These are phyloP conservation scores for Podaxis carcinomalis DNA, from an alignment of 768 basidiomycete species.

Conservation along the genomic window DNA sequence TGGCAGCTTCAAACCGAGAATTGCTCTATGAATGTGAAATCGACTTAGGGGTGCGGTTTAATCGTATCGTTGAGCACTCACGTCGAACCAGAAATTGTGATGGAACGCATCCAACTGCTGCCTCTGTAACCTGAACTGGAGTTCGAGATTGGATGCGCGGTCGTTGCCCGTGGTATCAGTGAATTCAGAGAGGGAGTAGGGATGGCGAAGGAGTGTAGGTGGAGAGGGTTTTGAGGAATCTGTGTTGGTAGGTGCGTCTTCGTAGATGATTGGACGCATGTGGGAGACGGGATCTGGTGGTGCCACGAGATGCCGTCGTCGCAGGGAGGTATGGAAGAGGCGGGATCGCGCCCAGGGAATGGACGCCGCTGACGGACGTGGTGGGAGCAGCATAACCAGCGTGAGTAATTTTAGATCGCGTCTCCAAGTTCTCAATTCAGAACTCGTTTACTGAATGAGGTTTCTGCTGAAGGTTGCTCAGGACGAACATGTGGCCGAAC, in stretches of 20 bases:
- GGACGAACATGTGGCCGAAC: not conserved
- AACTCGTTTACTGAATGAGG: not conserved
- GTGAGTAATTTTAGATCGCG: not conserved
- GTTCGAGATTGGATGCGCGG: conserved; percentile 41
- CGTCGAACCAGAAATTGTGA: conserved; percentile 78
- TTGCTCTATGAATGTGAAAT: conserved; percentile 54
- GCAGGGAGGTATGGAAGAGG: conserved; percentile 33
- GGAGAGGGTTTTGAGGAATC: conserved; percentile 23
- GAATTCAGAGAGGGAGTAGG: conserved; percentile 80
- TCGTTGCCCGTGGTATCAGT: conserved; percentile 25
- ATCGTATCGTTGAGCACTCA: conserved; percentile 33
- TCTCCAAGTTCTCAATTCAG: not conserved
- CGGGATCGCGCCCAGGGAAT: conserved; percentile 22
- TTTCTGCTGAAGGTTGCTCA: not conserved
- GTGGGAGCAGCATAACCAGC: conserved; percentile 2
- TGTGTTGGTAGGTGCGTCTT: conserved; percentile 36
- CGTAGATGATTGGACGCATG: conserved; percentile 76
- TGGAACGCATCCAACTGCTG: conserved; percentile 74
- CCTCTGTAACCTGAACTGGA: conserved; percentile 67
- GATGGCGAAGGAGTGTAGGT: conserved; percentile 44
- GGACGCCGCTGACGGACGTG: not conserved
- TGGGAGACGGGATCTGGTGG: conserved; percentile 78
- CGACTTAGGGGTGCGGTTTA: not conserved
- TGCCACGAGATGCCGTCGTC: conserved; percentile 42
- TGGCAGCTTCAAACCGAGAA: conserved; percentile 71